A percentile compares a stretch with the other conserved stretches of the same genome.
Evolutionary conservation across 192 early-diverging fungal species (phyloP).

Genomic region (Rhizophagus clarus): DNA sequence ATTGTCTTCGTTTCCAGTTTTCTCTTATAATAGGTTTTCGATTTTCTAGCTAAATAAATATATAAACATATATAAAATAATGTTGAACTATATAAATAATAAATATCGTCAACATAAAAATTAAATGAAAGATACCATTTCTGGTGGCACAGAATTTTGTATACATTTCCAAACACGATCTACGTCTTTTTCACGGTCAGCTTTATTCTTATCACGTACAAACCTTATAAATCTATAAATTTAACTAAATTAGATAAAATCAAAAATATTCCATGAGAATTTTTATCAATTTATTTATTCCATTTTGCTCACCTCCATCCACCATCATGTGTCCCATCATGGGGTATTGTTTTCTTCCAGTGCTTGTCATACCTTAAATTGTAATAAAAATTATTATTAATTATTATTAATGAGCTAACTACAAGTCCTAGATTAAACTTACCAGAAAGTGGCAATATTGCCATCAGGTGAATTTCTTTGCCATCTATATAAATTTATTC

Average conservation of each 20-base stretch:
- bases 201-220: not conserved
- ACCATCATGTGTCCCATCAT: not conserved
- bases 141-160: not conserved
- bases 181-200: not conserved
- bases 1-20: conserved; percentile 4
- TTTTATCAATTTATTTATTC: not conserved
- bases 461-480: conserved; percentile 40
- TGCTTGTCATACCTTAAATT: conserved; percentile 12
- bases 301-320: conserved; percentile 1
- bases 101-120: not conserved
- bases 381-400: not conserved
- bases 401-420: not conserved
- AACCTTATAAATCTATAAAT: conserved; percentile 5
- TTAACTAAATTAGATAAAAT: not conserved
- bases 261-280: not conserved
- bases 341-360: not conserved
- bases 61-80: not conserved
- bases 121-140: not conserved
- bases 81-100: not conserved
- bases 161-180: not conserved
- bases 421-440: not conserved
- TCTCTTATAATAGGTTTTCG: conserved; percentile 8
- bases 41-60: conserved; percentile 8
- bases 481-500: conserved; percentile 37
- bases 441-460: conserved; percentile 46